A percentile compares a stretch with the other conserved stretches of the same genome.
Conservation (phyloP, 1,139 yeast species). For the Diutina neorugosa region DNA sequence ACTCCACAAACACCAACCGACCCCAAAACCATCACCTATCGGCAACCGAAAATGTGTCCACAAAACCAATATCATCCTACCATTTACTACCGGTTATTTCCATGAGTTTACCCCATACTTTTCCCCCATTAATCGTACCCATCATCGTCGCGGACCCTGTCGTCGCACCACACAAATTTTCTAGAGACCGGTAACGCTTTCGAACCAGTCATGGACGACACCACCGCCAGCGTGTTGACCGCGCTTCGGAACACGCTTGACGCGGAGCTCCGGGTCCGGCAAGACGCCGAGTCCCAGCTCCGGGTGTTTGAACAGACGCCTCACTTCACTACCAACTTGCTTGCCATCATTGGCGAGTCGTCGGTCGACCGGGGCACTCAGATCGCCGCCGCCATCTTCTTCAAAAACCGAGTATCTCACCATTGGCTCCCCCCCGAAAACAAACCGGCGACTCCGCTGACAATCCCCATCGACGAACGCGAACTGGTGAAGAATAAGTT, state of each 20-base stretch:
- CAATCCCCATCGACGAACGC: conserved; percentile 38
- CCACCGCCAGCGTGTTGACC: neutral
- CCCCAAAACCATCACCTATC: too few species aligned
- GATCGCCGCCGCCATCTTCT: conserved; percentile 52
- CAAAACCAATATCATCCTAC: too few species aligned
- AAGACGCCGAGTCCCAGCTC: conserved; percentile 30
- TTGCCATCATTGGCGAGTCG: conserved; percentile 39
- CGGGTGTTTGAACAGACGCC: conserved; percentile 31
- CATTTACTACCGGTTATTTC: too few species aligned
- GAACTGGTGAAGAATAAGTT: conserved; percentile 38
- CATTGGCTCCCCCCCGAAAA: conserved; percentile 44
- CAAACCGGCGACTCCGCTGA: conserved; percentile 14
- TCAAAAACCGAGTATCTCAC: conserved; percentile 48
- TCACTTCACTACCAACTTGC: conserved; percentile 47
- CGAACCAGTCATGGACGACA: neutral
- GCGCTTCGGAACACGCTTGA: conserved; percentile 18
- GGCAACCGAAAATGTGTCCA: too few species aligned
- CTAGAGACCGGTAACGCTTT: neutral
- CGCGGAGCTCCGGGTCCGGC: conserved; percentile 25
- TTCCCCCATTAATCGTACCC: neutral
- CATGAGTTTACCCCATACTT: too few species aligned
- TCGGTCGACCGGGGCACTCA: conserved; percentile 37
- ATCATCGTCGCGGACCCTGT: too few species aligned
- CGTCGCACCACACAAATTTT: neutral
- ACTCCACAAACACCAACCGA: too few species aligned